Evolutionary conservation across 2,329 filamentous ascomycete genomes (phyloP).

Genomic region (Pyricularia sp.): DNA sequence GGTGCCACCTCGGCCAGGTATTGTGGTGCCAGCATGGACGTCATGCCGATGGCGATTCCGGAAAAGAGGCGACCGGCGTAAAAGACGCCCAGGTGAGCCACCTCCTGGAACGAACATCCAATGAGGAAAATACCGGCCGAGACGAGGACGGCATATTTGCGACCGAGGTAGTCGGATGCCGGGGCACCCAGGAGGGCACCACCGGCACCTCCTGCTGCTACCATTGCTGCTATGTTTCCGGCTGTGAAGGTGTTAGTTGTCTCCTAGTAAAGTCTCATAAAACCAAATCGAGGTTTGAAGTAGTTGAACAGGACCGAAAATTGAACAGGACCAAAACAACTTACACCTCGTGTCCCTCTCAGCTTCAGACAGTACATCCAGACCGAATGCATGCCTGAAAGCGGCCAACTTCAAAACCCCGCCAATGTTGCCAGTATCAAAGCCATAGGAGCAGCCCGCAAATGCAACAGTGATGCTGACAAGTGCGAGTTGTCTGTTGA

Average conservation of each 20-base stretch:
- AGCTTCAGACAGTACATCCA: slow-evolving; percentile 18
- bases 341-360: slow-evolving; percentile 17
- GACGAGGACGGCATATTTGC: slow-evolving; percentile 18
- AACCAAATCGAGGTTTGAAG: too few relatives aligned
- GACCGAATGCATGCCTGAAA: slow-evolving; percentile 24
- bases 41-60: slow-evolving; percentile 24
- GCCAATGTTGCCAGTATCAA: slow-evolving; percentile 29
- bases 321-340: background rate
- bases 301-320: background rate
- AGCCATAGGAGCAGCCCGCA: slow-evolving; percentile 28
- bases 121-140: slow-evolving; percentile 22
- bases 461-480: slow-evolving; percentile 23
- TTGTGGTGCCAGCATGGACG: slow-evolving; percentile 28
- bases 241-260: slow-evolving; percentile 9
- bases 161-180: slow-evolving; percentile 24
- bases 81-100: slow-evolving; percentile 23
- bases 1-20: slow-evolving; percentile 30
- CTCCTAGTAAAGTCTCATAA: too few relatives aligned
- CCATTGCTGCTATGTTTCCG: slow-evolving; percentile 23
- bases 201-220: slow-evolving; percentile 24
- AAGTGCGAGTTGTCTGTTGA: slow-evolving; percentile 23
- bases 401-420: slow-evolving; percentile 25
- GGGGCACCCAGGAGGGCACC: slow-evolving; percentile 26
- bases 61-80: slow-evolving; percentile 26
- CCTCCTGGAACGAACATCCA: slow-evolving; percentile 24